Evolutionary conservation across 495 filamentous ascomycete genomes (phyloP).

Genomic region (Hypoxylon trugodes): DNA sequence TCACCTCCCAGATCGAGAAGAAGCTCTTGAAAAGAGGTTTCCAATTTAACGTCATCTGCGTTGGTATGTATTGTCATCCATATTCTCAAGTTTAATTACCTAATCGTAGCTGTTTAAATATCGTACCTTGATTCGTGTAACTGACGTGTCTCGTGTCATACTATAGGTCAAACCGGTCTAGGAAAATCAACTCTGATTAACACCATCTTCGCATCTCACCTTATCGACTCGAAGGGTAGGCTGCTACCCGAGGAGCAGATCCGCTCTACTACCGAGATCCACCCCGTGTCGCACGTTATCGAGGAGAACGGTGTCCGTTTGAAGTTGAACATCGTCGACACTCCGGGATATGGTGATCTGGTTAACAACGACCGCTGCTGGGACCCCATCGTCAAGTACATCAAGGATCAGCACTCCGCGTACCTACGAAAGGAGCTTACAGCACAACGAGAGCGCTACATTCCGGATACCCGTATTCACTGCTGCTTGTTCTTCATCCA

Average conservation of each 20-base stretch:
- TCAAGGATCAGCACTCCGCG: slow-evolving; percentile 99
- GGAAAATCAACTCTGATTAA: slow-evolving; percentile 99
- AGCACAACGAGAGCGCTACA: slow-evolving; percentile 98
- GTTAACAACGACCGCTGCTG: slow-evolving; percentile 99
- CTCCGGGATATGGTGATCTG: slow-evolving; percentile 96
- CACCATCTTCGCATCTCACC: slow-evolving; percentile 99
- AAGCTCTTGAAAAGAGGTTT: slow-evolving; percentile 99
- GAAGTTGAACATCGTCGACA: slow-evolving; percentile 96
- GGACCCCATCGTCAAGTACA: slow-evolving; percentile 99
- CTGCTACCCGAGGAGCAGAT: slow-evolving; percentile 90
- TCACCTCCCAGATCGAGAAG: slow-evolving; percentile 96
- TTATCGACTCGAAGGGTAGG: slow-evolving; percentile 98
- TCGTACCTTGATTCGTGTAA: slow-evolving; percentile 20
- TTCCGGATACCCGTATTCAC: slow-evolving; percentile 98
- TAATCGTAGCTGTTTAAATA: slow-evolving; percentile 4
- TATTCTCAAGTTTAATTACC: neutral
- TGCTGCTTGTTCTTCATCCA: slow-evolving; percentile 99
- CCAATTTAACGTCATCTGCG: slow-evolving; percentile 99
- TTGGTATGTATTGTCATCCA: slow-evolving; percentile 73
- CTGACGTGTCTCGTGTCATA: slow-evolving; percentile 50
- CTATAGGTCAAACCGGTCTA: slow-evolving; percentile 92
- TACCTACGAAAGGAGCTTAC: slow-evolving; percentile 99
- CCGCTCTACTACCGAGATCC: slow-evolving; percentile 96
- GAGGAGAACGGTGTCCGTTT: slow-evolving; percentile 99
- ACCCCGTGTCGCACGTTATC: slow-evolving; percentile 96